Base-by-base conservation (phyloP, 768 basidiomycete genomes). In the Kwoniella dejecticola region DNA sequence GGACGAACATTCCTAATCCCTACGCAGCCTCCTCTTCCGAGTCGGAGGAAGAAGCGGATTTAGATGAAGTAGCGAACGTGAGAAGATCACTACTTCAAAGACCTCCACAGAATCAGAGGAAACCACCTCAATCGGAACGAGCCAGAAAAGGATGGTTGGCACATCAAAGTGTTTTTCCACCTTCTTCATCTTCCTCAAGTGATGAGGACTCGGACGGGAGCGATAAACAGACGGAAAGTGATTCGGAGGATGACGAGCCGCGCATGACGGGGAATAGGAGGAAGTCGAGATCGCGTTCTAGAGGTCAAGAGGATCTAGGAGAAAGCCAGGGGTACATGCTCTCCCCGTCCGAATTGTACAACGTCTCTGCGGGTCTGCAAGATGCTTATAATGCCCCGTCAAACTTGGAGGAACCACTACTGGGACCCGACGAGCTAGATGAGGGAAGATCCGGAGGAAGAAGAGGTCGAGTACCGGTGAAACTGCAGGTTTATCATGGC, bases 101-200 rank as follows among this genome's bases (percentile, higher is more conserved):
- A 33, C 26, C 44, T 15, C 15, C 23, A 2, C 40, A 30, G 23
- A 29, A 57, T 27, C 46, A 30, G 46, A 49, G 29, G 33, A 53
- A 63, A 29, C 46, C 26, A 27, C 19, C 30, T 40, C 23, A 42
- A 7, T 64, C 63, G n/a, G 64, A 69, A 36, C 49, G 69, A 33
- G 63, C 69, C 21, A 67, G 64, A 52, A 73, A 67, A 52, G 77
- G 77, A 4, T 79, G 77, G 77, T 48, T 72, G n/a, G 77, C 74
- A 6, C 77, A 79, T 67, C 76, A 75, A 44, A 71, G 68, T 57
- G 66, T 79, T 13, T 79, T 77, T 38, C 77, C 77, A 8, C 60
- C 72, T 27, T 74, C 74, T 2, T 71, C 71, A n/a, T 67, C 65
- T 1, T 66, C 66, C 12, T 68, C 66, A 13, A 60, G 60, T 46